These are phyloP conservation scores for Aspergillus sojae DNA, from an alignment of 2,329 filamentous ascomycete genomes.

Conservation along the genomic window DNA sequence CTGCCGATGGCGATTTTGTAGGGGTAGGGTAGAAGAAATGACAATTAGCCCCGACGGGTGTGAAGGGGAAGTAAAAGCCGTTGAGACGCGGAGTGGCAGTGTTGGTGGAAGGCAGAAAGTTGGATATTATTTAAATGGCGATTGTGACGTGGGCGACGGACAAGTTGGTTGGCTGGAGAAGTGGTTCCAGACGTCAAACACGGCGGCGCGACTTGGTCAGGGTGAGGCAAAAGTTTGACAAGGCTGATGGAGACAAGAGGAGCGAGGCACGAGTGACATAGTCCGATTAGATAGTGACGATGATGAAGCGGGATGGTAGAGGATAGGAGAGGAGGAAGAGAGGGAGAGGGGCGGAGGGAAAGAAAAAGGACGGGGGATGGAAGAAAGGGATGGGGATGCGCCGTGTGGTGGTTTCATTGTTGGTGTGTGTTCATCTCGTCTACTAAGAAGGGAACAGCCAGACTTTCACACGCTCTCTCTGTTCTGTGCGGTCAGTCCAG, in stretches of 20 bases:
- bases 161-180: slow-evolving; percentile 7
- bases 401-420: slow-evolving; percentile 34
- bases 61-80: slow-evolving; percentile 6
- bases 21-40: background rate
- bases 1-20: background rate
- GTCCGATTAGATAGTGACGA: slow-evolving; percentile 24
- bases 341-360: slow-evolving; percentile 19
- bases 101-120: slow-evolving; percentile 4
- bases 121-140: slow-evolving; percentile 12
- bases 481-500: slow-evolving; percentile 23
- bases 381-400: slow-evolving; percentile 31
- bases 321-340: slow-evolving; percentile 18
- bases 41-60: slow-evolving; percentile 3
- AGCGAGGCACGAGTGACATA: slow-evolving; percentile 34
- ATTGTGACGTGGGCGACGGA: slow-evolving; percentile 27
- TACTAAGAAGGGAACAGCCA: slow-evolving; percentile 24
- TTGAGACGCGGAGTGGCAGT: slow-evolving; percentile 14
- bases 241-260: slow-evolving; percentile 26
- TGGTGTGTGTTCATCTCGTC: slow-evolving; percentile 32
- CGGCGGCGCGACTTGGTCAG: slow-evolving; percentile 32
- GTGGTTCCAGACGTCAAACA: slow-evolving; percentile 21
- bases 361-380: slow-evolving; percentile 29
- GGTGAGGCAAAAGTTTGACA: slow-evolving; percentile 35
- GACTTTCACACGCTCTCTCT: slow-evolving; percentile 18
- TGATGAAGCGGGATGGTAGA: slow-evolving; percentile 14